A percentile compares a stretch with the other conserved stretches of the same genome.
These are phyloP conservation scores for Stephania yunnanensis DNA, from an alignment of 164 flowering plant genomes.

Conservation along the genomic window DNA sequence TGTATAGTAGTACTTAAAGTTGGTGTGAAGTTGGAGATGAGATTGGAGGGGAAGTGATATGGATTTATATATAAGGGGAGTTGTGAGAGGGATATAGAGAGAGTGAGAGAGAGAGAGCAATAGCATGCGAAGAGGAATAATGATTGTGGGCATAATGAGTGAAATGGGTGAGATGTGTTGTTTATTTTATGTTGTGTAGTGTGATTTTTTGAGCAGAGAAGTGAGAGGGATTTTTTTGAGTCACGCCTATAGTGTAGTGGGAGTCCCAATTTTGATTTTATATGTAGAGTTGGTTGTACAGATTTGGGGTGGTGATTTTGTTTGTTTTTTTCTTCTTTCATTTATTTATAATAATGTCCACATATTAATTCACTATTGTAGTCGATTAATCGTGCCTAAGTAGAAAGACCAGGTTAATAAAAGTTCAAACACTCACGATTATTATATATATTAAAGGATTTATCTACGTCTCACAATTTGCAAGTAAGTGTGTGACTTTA, in stretches of 20 bases:
- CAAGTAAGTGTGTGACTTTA: no score
- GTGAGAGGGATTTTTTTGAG: slow-evolving; percentile 29
- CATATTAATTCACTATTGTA: no score
- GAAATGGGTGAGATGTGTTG: slow-evolving; percentile 30
- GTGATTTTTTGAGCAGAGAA: slow-evolving; percentile 21
- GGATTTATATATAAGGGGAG: slow-evolving; percentile 6
- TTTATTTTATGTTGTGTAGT: neutral
- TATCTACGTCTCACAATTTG: no score
- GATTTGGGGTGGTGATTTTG: neutral
- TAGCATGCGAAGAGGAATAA: slow-evolving; percentile 33
- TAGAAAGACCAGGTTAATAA: no score
- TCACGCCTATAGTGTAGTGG: slow-evolving; percentile 28
- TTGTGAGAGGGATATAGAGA: neutral
- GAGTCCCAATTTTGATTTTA: slow-evolving; percentile 7
- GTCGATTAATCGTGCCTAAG: no score
- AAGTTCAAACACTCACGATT: no score
- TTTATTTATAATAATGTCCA: no score
- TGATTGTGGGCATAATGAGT: slow-evolving; percentile 56
- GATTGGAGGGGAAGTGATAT: slow-evolving; percentile 25
- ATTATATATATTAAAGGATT: no score
- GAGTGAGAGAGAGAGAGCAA: slow-evolving; percentile 82
- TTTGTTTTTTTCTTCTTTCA: neutral
- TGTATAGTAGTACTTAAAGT: neutral
- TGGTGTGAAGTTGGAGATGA: slow-evolving; percentile 1
- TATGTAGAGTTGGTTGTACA: neutral